phyloP scores from a whole-genome alignment of 768 basidiomycete species.

The Boletellus emodensis region DNA sequence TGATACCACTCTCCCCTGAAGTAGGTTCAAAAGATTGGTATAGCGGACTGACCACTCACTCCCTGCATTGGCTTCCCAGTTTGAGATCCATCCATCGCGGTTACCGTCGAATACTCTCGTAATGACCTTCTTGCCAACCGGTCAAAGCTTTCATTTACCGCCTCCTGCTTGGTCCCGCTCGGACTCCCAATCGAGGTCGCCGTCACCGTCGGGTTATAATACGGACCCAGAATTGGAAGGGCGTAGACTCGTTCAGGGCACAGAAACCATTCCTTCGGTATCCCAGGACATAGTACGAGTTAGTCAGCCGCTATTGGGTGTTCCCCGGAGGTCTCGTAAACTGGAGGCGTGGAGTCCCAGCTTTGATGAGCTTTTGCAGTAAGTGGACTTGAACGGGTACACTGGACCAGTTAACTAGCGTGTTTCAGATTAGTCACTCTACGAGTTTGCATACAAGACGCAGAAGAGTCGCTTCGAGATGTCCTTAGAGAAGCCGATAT shows the following conservation, averaged over 20 bases:
- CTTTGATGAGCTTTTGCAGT: constrained; percentile 75
- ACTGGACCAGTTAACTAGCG: not conserved
- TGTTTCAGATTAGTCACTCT: constrained; percentile 46
- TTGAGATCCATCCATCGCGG: constrained; percentile 37
- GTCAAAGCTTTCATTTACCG: constrained; percentile 58
- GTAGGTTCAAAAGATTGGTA: constrained; percentile 39
- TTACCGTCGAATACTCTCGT: constrained; percentile 75
- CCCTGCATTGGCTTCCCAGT: constrained; percentile 21
- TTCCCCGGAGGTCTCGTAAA: constrained; percentile 24
- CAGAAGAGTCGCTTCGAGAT: constrained; percentile 45
- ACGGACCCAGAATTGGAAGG: constrained; percentile 68
- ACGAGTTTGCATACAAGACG: constrained; percentile 51
- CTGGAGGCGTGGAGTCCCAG: constrained; percentile 44
- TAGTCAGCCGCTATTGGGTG: constrained; percentile 11
- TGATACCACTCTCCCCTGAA: constrained; percentile 57
- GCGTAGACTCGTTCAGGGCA: constrained; percentile 37
- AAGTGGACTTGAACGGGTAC: constrained; percentile 22
- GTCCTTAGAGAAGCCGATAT: constrained; percentile 46
- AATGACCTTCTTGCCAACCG: constrained; percentile 58
- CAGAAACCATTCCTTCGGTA: constrained; percentile 10
- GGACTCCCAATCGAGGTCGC: constrained; percentile 36
- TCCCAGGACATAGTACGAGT: constrained; percentile 19
- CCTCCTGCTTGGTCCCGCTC: constrained; percentile 25
- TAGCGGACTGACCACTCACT: constrained; percentile 11
- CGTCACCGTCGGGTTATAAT: constrained; percentile 64